A percentile compares a stretch with the other conserved stretches of the same genome.
These are phyloP conservation scores for Gymnopus androsaceus DNA, from an alignment of 1,284 basidiomycete genomes.

Conservation along the genomic window DNA sequence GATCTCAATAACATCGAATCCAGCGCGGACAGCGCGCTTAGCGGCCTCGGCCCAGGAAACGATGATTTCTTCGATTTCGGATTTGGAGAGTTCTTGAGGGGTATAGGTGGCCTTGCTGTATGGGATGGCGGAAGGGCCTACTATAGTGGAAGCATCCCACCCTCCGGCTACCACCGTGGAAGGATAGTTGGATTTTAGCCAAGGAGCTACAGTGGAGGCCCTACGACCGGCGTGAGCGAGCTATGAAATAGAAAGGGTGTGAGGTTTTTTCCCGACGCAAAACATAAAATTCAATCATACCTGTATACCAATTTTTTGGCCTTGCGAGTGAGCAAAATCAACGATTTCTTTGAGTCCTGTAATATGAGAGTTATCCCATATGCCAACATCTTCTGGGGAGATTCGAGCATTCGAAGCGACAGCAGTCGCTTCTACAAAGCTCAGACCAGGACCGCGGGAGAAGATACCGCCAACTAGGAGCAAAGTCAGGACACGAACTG, in stretches of 20 bases:
- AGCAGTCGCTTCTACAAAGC: constrained; percentile 62
- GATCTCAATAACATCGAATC: constrained; percentile 61
- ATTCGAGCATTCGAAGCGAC: constrained; percentile 63
- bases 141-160: background rate
- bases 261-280: no score
- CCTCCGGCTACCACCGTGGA: constrained; percentile 9
- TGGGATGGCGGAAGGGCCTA: constrained; percentile 9
- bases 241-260: constrained; percentile 37
- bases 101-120: background rate
- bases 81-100: constrained; percentile 30
- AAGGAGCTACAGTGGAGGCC: constrained; percentile 61
- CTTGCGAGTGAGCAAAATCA: constrained; percentile 75
- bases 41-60: constrained; percentile 56
- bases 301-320: constrained; percentile 70
- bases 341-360: constrained; percentile 69
- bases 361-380: constrained; percentile 80
- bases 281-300: background rate
- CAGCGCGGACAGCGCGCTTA: constrained; percentile 47
- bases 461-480: constrained; percentile 48
- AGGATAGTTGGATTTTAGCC: constrained; percentile 40
- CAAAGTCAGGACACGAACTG: background rate
- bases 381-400: constrained; percentile 54
- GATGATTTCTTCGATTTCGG: constrained; percentile 54
- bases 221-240: constrained; percentile 85
- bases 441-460: constrained; percentile 52